A percentile compares a stretch with the other conserved stretches of the same genome.
Conservation (phyloP, 2,329 filamentous ascomycete species). For the Cadophora sp. region DNA sequence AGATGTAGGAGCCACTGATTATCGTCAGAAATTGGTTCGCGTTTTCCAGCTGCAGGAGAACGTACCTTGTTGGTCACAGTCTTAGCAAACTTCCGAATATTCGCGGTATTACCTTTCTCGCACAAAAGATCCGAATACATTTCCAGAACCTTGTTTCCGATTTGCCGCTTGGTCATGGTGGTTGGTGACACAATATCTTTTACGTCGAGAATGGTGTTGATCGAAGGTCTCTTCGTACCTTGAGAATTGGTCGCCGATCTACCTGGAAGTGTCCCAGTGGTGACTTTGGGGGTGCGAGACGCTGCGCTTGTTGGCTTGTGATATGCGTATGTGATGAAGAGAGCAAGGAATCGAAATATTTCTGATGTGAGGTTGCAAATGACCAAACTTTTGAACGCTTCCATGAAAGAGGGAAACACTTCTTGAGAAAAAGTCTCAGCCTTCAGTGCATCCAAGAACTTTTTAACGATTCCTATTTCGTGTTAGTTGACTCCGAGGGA, state of each 20-base stretch:
- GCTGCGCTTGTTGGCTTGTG: conserved; percentile 62
- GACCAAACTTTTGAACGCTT: conserved; percentile 80
- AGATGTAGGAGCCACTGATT: conserved; percentile 88
- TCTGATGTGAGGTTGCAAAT: conserved; percentile 83
- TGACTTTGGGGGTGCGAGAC: conserved; percentile 58
- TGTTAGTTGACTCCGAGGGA: conserved; percentile 32
- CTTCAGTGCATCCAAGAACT: conserved; percentile 88
- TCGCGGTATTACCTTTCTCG: conserved; percentile 68
- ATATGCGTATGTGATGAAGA: conserved; percentile 93
- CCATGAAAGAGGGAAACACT: conserved; percentile 77
- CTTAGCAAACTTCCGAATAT: conserved; percentile 86
- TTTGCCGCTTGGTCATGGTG: conserved; percentile 67
- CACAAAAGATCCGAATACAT: conserved; percentile 83
- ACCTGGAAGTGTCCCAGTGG: conserved; percentile 50
- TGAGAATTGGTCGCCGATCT: conserved; percentile 44
- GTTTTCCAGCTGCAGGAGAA: conserved; percentile 13
- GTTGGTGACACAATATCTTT: conserved; percentile 45
- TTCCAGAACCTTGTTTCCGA: conserved; percentile 76
- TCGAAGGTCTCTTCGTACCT: conserved; percentile 40
- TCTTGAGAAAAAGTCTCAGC: conserved; percentile 77
- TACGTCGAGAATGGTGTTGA: conserved; percentile 39
- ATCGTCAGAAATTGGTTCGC: conserved; percentile 42
- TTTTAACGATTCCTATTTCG: conserved; percentile 80
- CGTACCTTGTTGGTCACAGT: conserved; percentile 93
- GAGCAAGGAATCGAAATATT: conserved; percentile 82